Conservation (phyloP, 768 basidiomycete species). For the Sutorius australiensis region DNA sequence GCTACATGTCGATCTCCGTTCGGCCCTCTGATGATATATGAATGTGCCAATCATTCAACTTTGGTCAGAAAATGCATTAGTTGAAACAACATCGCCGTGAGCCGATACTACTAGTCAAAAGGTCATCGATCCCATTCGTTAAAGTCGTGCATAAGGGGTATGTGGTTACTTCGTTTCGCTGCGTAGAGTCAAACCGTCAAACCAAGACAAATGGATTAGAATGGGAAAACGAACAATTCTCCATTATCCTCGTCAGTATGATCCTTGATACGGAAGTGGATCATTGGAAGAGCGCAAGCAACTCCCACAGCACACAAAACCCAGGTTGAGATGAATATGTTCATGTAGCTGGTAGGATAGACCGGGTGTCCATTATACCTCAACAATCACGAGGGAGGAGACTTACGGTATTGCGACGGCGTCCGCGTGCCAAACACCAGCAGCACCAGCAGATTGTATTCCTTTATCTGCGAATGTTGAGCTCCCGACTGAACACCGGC, state of each 20-base stretch:
- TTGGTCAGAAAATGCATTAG: background rate
- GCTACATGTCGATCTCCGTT: background rate
- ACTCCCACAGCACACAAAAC: constrained; percentile 62
- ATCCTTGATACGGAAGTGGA: constrained; percentile 64
- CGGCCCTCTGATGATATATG: background rate
- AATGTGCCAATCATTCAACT: background rate
- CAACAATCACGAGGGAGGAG: background rate
- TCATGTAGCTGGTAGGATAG: constrained; percentile 49
- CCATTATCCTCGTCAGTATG: constrained; percentile 52
- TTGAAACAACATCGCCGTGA: background rate
- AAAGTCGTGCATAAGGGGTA: background rate
- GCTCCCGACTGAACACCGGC: background rate
- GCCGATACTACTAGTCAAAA: background rate
- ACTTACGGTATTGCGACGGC: constrained; percentile 58
- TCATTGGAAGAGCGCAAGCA: constrained; percentile 68
- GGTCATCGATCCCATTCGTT: background rate
- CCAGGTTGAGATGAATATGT: constrained; percentile 73
- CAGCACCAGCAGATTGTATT: constrained; percentile 73
- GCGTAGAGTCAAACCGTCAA: background rate
- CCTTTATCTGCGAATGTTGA: constrained; percentile 53
- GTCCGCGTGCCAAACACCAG: constrained; percentile 70
- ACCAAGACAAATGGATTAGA: background rate
- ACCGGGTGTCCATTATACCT: background rate
- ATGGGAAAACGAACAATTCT: constrained; percentile 36
- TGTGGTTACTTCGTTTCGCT: constrained; percentile 13